A percentile compares a stretch with the other conserved stretches of the same genome.
Conservation (phyloP, 1,284 basidiomycete species). For the Athelia sp. region DNA sequence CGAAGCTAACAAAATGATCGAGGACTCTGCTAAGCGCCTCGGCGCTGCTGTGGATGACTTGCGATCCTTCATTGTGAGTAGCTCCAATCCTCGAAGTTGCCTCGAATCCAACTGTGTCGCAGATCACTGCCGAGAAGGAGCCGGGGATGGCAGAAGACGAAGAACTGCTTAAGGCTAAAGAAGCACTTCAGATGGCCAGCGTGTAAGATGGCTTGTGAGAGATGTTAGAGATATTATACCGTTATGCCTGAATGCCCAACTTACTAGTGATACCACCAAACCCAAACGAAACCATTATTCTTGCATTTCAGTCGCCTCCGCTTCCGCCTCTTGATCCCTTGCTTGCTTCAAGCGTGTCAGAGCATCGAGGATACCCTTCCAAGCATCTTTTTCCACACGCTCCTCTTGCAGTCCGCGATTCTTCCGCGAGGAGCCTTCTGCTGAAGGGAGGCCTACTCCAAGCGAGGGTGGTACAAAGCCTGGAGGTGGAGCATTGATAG, state of each 20-base stretch:
- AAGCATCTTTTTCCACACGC: constrained; percentile 68
- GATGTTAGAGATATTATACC: background rate
- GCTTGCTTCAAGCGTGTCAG: constrained; percentile 55
- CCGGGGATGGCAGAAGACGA: constrained; percentile 43
- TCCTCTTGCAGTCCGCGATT: constrained; percentile 72
- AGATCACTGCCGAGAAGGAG: constrained; percentile 48
- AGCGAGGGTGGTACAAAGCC: constrained; percentile 70
- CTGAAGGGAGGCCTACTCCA: constrained; percentile 65
- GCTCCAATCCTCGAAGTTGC: background rate
- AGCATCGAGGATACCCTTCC: constrained; percentile 66
- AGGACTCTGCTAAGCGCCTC: constrained; percentile 58
- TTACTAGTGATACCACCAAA: background rate
- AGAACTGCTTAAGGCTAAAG: constrained; percentile 56
- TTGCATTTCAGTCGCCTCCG: constrained; percentile 2
- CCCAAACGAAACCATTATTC: background rate
- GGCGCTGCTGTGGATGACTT: constrained; percentile 61
- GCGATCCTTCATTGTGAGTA: constrained; percentile 62
- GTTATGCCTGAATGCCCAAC: too few species aligned
- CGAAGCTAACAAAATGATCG: constrained; percentile 80
- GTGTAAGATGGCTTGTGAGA: constrained; percentile 19
- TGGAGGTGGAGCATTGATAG: constrained; percentile 69
- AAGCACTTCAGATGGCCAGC: constrained; percentile 45
- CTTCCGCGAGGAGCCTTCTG: constrained; percentile 27
- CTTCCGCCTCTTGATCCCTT: constrained; percentile 23
- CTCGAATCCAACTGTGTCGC: constrained; percentile 3